These are phyloP conservation scores for Yamadazyma membranifaciens DNA, from an alignment of 1,139 yeast genomes.

Conservation along the genomic window DNA sequence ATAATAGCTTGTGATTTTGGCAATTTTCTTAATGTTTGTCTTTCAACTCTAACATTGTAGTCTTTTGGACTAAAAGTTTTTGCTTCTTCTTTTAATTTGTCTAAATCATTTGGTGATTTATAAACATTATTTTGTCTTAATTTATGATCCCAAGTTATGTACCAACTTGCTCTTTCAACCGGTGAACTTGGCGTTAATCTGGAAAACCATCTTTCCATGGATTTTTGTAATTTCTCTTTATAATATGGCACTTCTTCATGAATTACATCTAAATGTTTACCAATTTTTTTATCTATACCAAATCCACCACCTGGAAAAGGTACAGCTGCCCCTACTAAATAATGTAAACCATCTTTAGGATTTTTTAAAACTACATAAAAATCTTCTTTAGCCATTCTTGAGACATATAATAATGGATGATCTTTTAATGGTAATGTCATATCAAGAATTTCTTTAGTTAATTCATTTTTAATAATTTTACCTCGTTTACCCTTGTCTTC, in stretches of 20 bases:
- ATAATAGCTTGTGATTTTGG: constrained; percentile 49
- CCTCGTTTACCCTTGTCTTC: constrained; percentile 34
- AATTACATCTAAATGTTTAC: constrained; percentile 59
- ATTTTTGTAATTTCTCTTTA: constrained; percentile 58
- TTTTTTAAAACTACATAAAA: constrained; percentile 59
- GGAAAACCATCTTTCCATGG: constrained; percentile 76
- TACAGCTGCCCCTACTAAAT: constrained; percentile 70
- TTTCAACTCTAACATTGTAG: constrained; percentile 59
- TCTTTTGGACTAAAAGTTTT: constrained; percentile 31
- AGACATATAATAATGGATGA: constrained; percentile 60
- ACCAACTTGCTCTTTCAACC: constrained; percentile 78
- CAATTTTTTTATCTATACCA: constrained; percentile 58
- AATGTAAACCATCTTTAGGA: constrained; percentile 57
- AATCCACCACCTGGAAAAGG: constrained; percentile 80
- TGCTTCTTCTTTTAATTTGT: constrained; percentile 32
- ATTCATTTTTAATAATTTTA: constrained; percentile 53
- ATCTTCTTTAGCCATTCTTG: constrained; percentile 75
- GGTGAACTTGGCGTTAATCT: constrained; percentile 57
- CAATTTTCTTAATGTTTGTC: constrained; percentile 50
- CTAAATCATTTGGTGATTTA: constrained; percentile 39
- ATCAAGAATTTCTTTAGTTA: constrained; percentile 61
- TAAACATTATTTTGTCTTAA: constrained; percentile 55
- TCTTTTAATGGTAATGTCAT: constrained; percentile 58
- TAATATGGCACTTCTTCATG: constrained; percentile 76
- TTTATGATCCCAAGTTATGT: constrained; percentile 69